Evolutionary conservation across 2,329 filamentous ascomycete genomes (phyloP).

Genomic region (Amesomyces nigricolor): DNA sequence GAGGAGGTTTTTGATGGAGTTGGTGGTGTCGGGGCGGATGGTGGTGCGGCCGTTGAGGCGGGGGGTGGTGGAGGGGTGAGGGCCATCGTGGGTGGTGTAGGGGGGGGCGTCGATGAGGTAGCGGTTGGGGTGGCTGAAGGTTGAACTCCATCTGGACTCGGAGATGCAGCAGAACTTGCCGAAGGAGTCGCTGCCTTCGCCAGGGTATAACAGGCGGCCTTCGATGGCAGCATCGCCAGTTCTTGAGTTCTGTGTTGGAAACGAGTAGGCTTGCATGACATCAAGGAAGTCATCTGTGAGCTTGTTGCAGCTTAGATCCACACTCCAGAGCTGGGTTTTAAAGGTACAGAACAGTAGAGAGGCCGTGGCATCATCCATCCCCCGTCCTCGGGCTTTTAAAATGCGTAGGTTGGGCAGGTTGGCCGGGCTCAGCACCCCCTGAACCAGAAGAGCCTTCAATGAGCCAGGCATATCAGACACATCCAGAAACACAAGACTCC

Average conservation of each 20-base stretch:
- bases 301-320: conserved; percentile 50
- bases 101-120: conserved; percentile 45
- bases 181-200: conserved; percentile 32
- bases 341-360: conserved; percentile 33
- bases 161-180: conserved; percentile 41
- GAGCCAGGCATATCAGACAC: conserved; percentile 46
- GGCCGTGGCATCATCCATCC: conserved; percentile 40
- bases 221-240: conserved; percentile 39
- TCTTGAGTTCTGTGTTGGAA: conserved; percentile 26
- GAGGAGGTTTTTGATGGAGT: conserved; percentile 30
- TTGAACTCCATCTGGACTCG: conserved; percentile 43
- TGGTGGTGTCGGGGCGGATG: conserved; percentile 32
- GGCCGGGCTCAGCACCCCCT: conserved; percentile 30
- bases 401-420: conserved; percentile 45
- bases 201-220: conserved; percentile 36
- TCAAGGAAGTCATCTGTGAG: conserved; percentile 43
- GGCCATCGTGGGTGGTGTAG: conserved; percentile 30
- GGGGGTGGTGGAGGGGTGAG: conserved; percentile 24
- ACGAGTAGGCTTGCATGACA: conserved; percentile 24
- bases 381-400: conserved; percentile 44
- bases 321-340: conserved; percentile 46
- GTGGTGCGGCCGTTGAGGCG: conserved; percentile 34
- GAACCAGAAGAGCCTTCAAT: conserved; percentile 32
- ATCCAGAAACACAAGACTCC: conserved; percentile 47
- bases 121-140: conserved; percentile 42